Evolutionary conservation across 805 yeast species (phyloP), one percentile per base, ranked within the genome.

Genomic region (Hanseniaspora nectarophila): DNA sequence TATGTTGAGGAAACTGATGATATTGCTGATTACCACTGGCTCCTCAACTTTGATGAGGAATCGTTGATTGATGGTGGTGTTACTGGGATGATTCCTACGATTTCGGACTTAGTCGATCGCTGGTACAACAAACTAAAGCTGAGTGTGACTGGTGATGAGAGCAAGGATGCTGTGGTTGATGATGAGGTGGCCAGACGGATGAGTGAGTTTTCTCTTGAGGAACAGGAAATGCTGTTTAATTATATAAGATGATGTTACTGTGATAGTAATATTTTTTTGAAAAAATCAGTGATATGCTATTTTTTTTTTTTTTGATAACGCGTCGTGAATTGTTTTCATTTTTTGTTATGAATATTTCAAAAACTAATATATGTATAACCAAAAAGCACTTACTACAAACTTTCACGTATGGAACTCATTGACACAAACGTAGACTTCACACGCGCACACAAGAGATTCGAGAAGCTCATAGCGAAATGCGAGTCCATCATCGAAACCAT

Each of bases 71-170:
- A 67, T 64, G 81, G 80, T 35, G 89, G 89, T 0, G 85, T 88
- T 0, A 78, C 89, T 0, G 88, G 89, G 0, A 68, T 82, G 70
- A 67, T 82, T 20, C 73, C 80, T 21, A 80, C 83, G 18, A 75
- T 82, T 5, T 75, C 81, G 39, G 86, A 80, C 15, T 43, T 53
- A 13, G 45, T 53, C 9, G 55, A 53, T 31, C 43, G 32, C 24
- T 52, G 45, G 45, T 49, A 49, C n/a, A 49, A 28, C 29, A 49
- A 49, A 29, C n/a, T 49, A n/a, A 23, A 10, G 16, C 18, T 42
- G 3, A 33, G 31, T 3, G 46, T 40, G 7, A 21, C 20, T 18
- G 40, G 35, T 2, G 24, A 33, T 6, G 45, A 48, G 4, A 24
- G 32, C 16, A 34, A 24, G 21, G n/a, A 16, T 3, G 40, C 7